A percentile compares a stretch with the other conserved stretches of the same genome.
phyloP scores from a whole-genome alignment of 2,329 filamentous ascomycete species.

The Coniochaeta pulveracea region DNA sequence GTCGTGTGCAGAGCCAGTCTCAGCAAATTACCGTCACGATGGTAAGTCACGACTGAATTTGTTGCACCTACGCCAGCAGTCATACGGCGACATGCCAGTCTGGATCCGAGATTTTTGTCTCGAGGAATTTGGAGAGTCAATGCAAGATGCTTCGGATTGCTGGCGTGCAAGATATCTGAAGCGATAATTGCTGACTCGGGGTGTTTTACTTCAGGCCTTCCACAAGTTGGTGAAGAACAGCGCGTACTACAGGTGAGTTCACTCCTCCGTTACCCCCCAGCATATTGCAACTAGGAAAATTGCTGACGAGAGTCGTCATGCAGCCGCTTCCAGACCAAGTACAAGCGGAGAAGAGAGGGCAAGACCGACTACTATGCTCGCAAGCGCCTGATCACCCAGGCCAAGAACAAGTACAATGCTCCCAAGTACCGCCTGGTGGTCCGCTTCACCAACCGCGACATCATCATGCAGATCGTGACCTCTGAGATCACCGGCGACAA shows the following conservation, averaged over 20 bases:
- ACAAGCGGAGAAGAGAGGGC: conserved; percentile 88
- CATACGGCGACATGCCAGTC: too few species aligned
- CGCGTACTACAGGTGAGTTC: conserved; percentile 91
- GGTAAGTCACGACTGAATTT: conserved; percentile 49
- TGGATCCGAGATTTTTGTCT: not conserved
- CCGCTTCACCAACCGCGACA: conserved; percentile 99
- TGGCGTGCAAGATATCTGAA: conserved; percentile 59
- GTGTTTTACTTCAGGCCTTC: conserved; percentile 59
- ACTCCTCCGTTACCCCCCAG: too few species aligned
- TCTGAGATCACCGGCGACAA: conserved; percentile 98
- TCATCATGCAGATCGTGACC: conserved; percentile 93
- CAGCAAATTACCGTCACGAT: conserved; percentile 51
- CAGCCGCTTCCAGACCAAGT: conserved; percentile 99
- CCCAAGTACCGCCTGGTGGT: conserved; percentile 99
- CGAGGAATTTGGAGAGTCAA: conserved; percentile 48
- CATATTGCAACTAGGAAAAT: not conserved
- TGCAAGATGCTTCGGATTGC: conserved; percentile 97
- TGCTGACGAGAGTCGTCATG: conserved; percentile 4
- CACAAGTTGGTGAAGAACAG: conserved; percentile 95
- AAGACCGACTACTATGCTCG: conserved; percentile 99
- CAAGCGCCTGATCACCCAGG: conserved; percentile 98
- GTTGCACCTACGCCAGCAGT: too few species aligned
- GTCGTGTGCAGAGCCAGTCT: conserved; percentile 19
- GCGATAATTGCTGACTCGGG: conserved; percentile 99
- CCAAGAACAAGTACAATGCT: conserved; percentile 99